Percentiles rank a stretch among this genome's conserved stretches.
These are phyloP conservation scores for Penicillium crystallinum DNA, from an alignment of 495 filamentous ascomycete genomes.

Conservation along the genomic window DNA sequence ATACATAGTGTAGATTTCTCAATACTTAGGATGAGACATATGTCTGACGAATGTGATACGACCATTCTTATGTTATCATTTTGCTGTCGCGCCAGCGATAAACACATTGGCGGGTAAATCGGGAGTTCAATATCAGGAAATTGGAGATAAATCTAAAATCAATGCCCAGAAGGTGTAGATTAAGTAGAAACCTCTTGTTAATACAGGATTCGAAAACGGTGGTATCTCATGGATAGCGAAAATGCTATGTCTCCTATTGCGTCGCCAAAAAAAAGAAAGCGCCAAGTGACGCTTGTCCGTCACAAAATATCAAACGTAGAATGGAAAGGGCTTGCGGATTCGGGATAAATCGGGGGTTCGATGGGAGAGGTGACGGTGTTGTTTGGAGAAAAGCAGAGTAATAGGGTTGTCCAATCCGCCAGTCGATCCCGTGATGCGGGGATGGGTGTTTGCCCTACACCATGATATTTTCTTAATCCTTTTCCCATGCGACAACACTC, in stretches of 20 bases:
- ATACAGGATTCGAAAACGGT: slow-evolving; percentile 24
- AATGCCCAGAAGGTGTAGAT: slow-evolving; percentile 13
- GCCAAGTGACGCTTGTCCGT: slow-evolving; percentile 4
- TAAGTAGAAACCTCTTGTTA: slow-evolving; percentile 20
- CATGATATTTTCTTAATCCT: too few species aligned
- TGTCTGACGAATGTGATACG: background rate
- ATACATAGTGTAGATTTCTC: background rate
- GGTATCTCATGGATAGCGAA: slow-evolving; percentile 27
- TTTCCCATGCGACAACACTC: too few species aligned
- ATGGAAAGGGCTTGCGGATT: background rate
- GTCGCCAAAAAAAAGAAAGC: slow-evolving; percentile 20
- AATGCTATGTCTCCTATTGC: slow-evolving; percentile 17
- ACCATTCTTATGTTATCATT: background rate
- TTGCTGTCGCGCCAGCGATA: background rate
- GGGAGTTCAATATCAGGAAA: background rate
- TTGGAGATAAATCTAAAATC: background rate
- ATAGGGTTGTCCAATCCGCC: background rate
- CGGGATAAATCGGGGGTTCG: background rate
- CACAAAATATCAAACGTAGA: slow-evolving; percentile 9
- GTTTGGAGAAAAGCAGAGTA: background rate
- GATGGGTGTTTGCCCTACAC: background rate
- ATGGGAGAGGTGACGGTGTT: background rate
- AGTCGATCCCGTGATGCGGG: background rate
- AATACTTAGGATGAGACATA: background rate
- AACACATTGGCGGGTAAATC: background rate